These are phyloP conservation scores for sunflower (Helianthus annuus) DNA, from an alignment of 129 eudicot species.

Conservation along the genomic window HanXRQr2.0-SUNRISE NC_035440.2:55671575-55672074, in stretches of 20 bases:
- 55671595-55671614: neutral
- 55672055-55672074: neutral
- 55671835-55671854: too few species aligned
- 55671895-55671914: conserved; percentile 18
- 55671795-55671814: too few species aligned
- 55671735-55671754: too few species aligned
- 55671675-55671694: too few species aligned
- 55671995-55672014: neutral
- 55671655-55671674: too few species aligned
- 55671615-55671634: too few species aligned
- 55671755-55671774: too few species aligned
- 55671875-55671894: conserved; percentile 27
- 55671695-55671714: too few species aligned
- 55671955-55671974: conserved; percentile 91
- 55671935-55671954: conserved; percentile 84
- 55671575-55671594: neutral
- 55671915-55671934: conserved; percentile 52
- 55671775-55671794: too few species aligned
- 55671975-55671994: conserved; percentile 35
- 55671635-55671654: too few species aligned
- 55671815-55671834: too few species aligned
- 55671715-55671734: too few species aligned
- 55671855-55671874: conserved; percentile 26
- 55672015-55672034: neutral
- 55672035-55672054: neutral